Conservation (phyloP, 2,329 filamentous ascomycete species). For the Ophiocordyceps sinensis region DNA sequence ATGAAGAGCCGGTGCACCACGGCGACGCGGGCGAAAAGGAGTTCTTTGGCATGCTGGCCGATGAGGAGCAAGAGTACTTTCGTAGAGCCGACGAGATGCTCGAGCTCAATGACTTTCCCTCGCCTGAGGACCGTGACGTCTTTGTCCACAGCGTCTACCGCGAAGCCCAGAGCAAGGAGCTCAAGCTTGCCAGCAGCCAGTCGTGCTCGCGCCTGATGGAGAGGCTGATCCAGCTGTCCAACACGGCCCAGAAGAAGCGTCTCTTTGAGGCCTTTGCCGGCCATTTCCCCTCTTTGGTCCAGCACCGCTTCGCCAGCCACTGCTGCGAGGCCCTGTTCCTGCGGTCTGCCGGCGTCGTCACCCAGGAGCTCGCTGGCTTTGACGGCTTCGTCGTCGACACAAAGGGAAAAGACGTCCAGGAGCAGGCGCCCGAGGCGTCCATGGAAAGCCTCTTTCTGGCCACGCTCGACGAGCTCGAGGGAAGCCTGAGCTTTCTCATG, state of each 20-base stretch:
- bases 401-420: slow-evolving; percentile 27
- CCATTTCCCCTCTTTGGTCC: slow-evolving; percentile 79
- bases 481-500: slow-evolving; percentile 66
- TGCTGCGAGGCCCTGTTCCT: slow-evolving; percentile 92
- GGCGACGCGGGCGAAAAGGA: slow-evolving; percentile 39
- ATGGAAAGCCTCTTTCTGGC: slow-evolving; percentile 79
- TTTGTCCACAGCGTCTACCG: slow-evolving; percentile 73
- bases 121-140: slow-evolving; percentile 53
- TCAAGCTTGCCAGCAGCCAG: slow-evolving; percentile 93
- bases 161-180: slow-evolving; percentile 80
- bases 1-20: slow-evolving; percentile 11
- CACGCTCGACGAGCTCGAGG: slow-evolving; percentile 77
- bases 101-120: slow-evolving; percentile 75
- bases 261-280: slow-evolving; percentile 75
- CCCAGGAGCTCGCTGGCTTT: slow-evolving; percentile 49
- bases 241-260: slow-evolving; percentile 65
- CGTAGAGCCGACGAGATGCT: slow-evolving; percentile 78
- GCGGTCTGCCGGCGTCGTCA: slow-evolving; percentile 64
- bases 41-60: slow-evolving; percentile 87
- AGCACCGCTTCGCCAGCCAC: slow-evolving; percentile 93
- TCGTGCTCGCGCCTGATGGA: slow-evolving; percentile 91
- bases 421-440: slow-evolving; percentile 36
- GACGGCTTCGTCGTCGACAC: slow-evolving; percentile 27
- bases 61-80: slow-evolving; percentile 94
- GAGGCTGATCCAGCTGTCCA: slow-evolving; percentile 71